These are phyloP conservation scores for Didymella lethalis DNA, from an alignment of 2,329 filamentous ascomycete species.

Conservation along the genomic window DNA sequence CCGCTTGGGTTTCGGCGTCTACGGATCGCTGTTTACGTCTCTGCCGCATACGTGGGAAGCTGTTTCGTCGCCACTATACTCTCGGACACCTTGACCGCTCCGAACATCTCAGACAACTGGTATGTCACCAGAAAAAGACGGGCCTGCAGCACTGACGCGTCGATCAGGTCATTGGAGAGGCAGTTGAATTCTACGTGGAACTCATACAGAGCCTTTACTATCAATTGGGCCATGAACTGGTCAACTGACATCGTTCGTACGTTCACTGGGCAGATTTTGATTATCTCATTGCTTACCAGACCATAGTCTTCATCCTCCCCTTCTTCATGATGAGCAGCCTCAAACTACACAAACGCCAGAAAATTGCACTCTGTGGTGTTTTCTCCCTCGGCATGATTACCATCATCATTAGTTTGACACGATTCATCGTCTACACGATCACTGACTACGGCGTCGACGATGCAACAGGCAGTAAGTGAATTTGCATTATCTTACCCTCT, in stretches of 20 bases:
- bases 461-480: slow-evolving; percentile 30
- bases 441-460: slow-evolving; percentile 28
- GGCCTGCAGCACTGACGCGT: not conserved
- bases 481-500: too few relatives aligned
- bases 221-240: slow-evolving; percentile 32
- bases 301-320: slow-evolving; percentile 28
- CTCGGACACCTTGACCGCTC: slow-evolving; percentile 26
- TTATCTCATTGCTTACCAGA: not conserved
- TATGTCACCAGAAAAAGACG: not conserved
- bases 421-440: slow-evolving; percentile 32
- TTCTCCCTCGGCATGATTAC: slow-evolving; percentile 35
- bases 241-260: slow-evolving; percentile 31
- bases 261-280: not conserved
- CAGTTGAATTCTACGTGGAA: slow-evolving; percentile 34
- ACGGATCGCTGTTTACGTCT: slow-evolving; percentile 26
- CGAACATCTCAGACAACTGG: slow-evolving; percentile 32
- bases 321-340: slow-evolving; percentile 36
- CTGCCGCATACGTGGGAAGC: slow-evolving; percentile 17
- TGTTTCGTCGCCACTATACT: slow-evolving; percentile 27
- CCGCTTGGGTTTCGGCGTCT: slow-evolving; percentile 30
- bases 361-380: slow-evolving; percentile 32
- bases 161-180: slow-evolving; percentile 28
- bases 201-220: slow-evolving; percentile 18
- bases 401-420: slow-evolving; percentile 32
- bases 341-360: slow-evolving; percentile 34